Conservation (phyloP, 2,329 filamentous ascomycete species). For the Cladosporium sp. region DNA sequence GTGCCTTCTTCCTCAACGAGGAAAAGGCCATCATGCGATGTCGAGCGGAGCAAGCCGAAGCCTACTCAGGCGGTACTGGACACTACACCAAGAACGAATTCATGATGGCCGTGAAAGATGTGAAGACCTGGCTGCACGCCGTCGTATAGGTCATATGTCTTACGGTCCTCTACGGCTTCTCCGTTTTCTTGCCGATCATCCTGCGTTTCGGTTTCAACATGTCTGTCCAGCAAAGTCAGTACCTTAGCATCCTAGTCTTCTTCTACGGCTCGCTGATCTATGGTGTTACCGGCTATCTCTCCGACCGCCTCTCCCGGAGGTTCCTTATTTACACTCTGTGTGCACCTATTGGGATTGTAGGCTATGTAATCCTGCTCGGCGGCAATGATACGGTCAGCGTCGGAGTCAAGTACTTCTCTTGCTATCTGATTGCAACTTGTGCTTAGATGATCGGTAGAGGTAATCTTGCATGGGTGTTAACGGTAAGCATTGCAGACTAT, state of each 20-base stretch:
- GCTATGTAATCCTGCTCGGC: constrained; percentile 30
- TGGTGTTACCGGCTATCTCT: constrained; percentile 35
- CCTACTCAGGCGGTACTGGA: constrained; percentile 29
- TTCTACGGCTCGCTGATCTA: constrained; percentile 40
- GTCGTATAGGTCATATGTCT: constrained; percentile 38
- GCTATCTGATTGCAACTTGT: constrained; percentile 31
- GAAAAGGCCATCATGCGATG: constrained; percentile 30
- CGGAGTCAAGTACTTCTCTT: constrained; percentile 29
- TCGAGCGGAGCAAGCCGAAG: constrained; percentile 28
- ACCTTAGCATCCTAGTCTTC: constrained; percentile 40
- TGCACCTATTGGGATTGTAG: constrained; percentile 29
- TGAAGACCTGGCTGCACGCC: constrained; percentile 33
- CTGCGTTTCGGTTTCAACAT: constrained; percentile 39
- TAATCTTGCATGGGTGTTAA: constrained; percentile 32
- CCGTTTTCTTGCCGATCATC: constrained; percentile 41
- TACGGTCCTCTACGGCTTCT: constrained; percentile 39
- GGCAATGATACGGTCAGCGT: constrained; percentile 20
- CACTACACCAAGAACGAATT: constrained; percentile 30
- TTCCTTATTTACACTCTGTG: constrained; percentile 35
- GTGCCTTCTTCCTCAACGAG: constrained; percentile 32
- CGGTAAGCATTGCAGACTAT: background rate
- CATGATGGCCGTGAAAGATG: constrained; percentile 30
- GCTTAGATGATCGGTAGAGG: constrained; percentile 33
- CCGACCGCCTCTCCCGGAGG: constrained; percentile 35
- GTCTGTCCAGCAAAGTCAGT: constrained; percentile 36